Evolutionary conservation across 768 basidiomycete species (phyloP).

Genomic region (Chlorophyllum brunneum): DNA sequence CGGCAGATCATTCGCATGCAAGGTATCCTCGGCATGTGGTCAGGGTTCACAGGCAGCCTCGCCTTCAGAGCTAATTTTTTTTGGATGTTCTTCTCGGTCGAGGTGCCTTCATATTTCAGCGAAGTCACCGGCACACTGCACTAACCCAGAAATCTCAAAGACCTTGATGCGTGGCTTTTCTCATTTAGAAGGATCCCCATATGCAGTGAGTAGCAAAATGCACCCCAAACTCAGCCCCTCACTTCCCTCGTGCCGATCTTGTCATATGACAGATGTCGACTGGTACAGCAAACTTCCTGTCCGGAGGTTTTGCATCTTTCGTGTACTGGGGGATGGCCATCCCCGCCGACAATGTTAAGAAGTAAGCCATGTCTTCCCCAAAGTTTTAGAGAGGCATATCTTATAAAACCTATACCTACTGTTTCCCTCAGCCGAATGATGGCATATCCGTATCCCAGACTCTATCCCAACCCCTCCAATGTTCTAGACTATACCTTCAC

Average conservation of each 20-base stretch:
- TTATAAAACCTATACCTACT: slow-evolving; percentile 3
- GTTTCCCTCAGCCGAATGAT: slow-evolving; percentile 54
- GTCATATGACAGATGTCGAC: slow-evolving; percentile 45
- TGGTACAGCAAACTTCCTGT: slow-evolving; percentile 58
- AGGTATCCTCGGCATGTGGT: slow-evolving; percentile 68
- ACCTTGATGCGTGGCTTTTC: slow-evolving; percentile 59
- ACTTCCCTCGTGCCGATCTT: background rate
- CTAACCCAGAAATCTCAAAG: slow-evolving; percentile 29
- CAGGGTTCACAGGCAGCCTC: slow-evolving; percentile 70
- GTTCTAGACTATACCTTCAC: slow-evolving; percentile 20
- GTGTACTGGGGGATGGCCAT: slow-evolving; percentile 67
- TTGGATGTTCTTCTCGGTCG: slow-evolving; percentile 74
- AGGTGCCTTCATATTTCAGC: slow-evolving; percentile 32
- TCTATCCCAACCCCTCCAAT: slow-evolving; percentile 31
- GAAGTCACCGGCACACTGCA: slow-evolving; percentile 6
- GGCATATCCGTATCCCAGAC: slow-evolving; percentile 47
- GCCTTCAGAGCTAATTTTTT: slow-evolving; percentile 73
- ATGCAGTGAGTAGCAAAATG: slow-evolving; percentile 40
- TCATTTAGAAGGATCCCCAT: slow-evolving; percentile 51
- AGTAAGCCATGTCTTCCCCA: slow-evolving; percentile 38
- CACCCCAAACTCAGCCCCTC: background rate
- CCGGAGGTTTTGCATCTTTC: slow-evolving; percentile 61
- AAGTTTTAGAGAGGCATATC: slow-evolving; percentile 1
- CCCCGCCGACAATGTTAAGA: slow-evolving; percentile 81
- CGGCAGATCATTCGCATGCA: slow-evolving; percentile 58